Percentiles rank a stretch among this genome's conserved stretches.
Conservation (phyloP, 148 eudicot genomes). For the Arbutus unedo region DNA sequence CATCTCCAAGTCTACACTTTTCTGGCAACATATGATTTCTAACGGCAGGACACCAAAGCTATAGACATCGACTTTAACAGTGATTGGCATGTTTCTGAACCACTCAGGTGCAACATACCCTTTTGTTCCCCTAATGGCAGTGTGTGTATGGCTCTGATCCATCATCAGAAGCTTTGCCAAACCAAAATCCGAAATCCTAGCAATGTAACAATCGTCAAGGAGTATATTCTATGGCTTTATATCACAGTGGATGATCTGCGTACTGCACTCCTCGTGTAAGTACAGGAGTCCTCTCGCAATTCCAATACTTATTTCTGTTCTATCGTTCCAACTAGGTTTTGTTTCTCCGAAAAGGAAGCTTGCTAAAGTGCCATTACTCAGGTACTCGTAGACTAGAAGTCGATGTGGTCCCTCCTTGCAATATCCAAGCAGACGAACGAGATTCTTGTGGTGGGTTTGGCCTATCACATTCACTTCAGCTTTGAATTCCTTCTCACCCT, state of each 20-base stretch:
- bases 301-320: slow-evolving; percentile 29
- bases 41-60: background rate
- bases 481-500: slow-evolving; percentile 35
- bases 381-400: slow-evolving; percentile 43
- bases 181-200: slow-evolving; percentile 59
- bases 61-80: slow-evolving; percentile 10
- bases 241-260: slow-evolving; percentile 42
- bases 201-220: slow-evolving; percentile 41
- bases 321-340: slow-evolving; percentile 37
- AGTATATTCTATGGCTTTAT: slow-evolving; percentile 71
- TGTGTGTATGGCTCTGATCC: slow-evolving; percentile 45
- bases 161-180: slow-evolving; percentile 53
- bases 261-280: slow-evolving; percentile 55
- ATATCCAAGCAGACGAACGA: slow-evolving; percentile 45
- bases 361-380: slow-evolving; percentile 47
- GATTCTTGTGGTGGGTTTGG: slow-evolving; percentile 38
- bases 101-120: slow-evolving; percentile 85
- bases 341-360: slow-evolving; percentile 30
- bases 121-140: slow-evolving; percentile 61
- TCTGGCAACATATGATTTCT: slow-evolving; percentile 1
- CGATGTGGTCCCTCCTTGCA: slow-evolving; percentile 49
- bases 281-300: slow-evolving; percentile 43
- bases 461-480: slow-evolving; percentile 9
- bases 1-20: background rate
- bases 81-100: slow-evolving; percentile 55